A percentile compares a stretch with the other conserved stretches of the same genome.
Evolutionary conservation across 2,329 filamentous ascomycete species (phyloP).

Genomic region (Aspergillus sojae): DNA sequence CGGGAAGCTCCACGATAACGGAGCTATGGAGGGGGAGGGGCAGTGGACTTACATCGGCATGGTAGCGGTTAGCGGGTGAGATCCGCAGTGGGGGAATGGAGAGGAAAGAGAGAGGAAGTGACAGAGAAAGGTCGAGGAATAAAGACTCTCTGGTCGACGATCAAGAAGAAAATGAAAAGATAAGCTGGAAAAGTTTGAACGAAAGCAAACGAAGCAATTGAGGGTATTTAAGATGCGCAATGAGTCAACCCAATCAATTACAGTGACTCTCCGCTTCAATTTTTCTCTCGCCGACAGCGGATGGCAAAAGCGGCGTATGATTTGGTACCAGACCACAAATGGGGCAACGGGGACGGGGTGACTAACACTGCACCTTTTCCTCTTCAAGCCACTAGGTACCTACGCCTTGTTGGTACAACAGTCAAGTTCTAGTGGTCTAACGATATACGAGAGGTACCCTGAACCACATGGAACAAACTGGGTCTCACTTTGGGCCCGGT

Average conservation of each 20-base stretch:
- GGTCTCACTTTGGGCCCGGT: not conserved
- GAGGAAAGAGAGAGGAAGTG: slow-evolving; percentile 6
- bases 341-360: not conserved
- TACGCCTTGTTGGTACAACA: not conserved
- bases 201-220: slow-evolving; percentile 10
- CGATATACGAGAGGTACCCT: not conserved
- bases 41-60: slow-evolving; percentile 42
- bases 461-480: not conserved
- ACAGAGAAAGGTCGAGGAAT: not conserved
- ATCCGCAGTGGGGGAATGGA: slow-evolving; percentile 15
- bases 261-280: slow-evolving; percentile 3
- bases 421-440: not conserved
- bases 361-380: not conserved
- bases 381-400: no score
- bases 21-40: slow-evolving; percentile 5
- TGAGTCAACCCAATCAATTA: slow-evolving; percentile 16
- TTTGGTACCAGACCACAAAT: slow-evolving; percentile 1
- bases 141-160: not conserved
- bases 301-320: slow-evolving; percentile 9
- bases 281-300: slow-evolving; percentile 23
- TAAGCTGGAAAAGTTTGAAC: not conserved
- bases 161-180: not conserved
- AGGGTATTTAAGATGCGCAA: slow-evolving; percentile 3
- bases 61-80: slow-evolving; percentile 21
- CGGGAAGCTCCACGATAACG: slow-evolving; percentile 1